Conservation (phyloP, 2,329 filamentous ascomycete species). For the Talaromyces verruculosus region DNA sequence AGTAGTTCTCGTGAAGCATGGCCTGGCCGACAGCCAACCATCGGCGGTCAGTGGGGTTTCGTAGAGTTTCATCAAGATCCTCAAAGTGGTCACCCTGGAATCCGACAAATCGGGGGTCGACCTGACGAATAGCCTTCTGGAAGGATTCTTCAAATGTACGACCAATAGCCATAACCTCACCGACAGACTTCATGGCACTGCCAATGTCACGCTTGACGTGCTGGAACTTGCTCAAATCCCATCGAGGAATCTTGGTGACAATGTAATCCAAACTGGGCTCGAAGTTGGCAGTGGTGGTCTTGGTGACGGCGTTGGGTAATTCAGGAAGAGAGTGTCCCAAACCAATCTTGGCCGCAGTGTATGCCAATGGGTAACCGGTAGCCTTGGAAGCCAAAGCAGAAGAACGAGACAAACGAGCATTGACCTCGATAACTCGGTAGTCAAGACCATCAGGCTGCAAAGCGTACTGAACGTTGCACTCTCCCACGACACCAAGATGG, state of each 20-base stretch:
- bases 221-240: conserved; percentile 98
- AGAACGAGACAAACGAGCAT: conserved; percentile 95
- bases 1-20: conserved; percentile 95
- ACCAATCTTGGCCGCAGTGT: conserved; percentile 97
- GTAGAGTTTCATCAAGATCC: conserved; percentile 82
- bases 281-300: conserved; percentile 98
- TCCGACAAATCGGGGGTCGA: conserved; percentile 86
- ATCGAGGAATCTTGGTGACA: conserved; percentile 96
- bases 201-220: conserved; percentile 97
- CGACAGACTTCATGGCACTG: conserved; percentile 97
- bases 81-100: conserved; percentile 97
- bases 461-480: conserved; percentile 98
- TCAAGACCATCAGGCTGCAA: conserved; percentile 95
- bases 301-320: conserved; percentile 95
- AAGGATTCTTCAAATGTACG: conserved; percentile 98
- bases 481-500: conserved; percentile 93
- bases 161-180: conserved; percentile 98
- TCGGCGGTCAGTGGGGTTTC: conserved; percentile 91
- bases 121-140: conserved; percentile 97
- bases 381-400: conserved; percentile 97
- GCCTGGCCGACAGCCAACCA: conserved; percentile 98
- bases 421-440: conserved; percentile 98
- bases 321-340: conserved; percentile 93
- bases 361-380: conserved; percentile 94
- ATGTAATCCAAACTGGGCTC: conserved; percentile 97